A percentile compares a stretch with the other conserved stretches of the same genome.
phyloP scores from a whole-genome alignment of 2,329 filamentous ascomycete species.

The Aspergillus sp. region DNA sequence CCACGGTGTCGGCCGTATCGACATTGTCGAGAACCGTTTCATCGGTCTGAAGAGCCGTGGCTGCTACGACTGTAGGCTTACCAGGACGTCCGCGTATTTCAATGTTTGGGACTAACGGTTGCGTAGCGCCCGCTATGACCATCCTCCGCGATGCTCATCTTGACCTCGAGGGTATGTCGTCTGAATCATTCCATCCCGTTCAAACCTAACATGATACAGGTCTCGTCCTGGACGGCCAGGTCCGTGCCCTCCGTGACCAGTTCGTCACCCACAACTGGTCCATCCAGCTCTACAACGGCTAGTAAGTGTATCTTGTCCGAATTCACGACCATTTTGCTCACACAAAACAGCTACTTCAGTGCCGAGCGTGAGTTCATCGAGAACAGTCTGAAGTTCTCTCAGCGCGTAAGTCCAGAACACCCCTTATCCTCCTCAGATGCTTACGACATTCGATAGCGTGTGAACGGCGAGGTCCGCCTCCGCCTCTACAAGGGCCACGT shows the following conservation, averaged over 20 bases:
- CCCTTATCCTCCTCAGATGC: slow-evolving; percentile 12
- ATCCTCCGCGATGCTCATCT: slow-evolving; percentile 40
- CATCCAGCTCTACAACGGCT: slow-evolving; percentile 58
- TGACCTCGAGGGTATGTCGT: slow-evolving; percentile 51
- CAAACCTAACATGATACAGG: slow-evolving; percentile 35
- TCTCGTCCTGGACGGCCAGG: slow-evolving; percentile 66
- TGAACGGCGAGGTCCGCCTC: slow-evolving; percentile 63
- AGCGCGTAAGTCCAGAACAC: slow-evolving; percentile 42
- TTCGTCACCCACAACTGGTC: slow-evolving; percentile 66
- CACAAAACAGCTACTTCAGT: slow-evolving; percentile 56
- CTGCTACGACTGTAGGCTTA: slow-evolving; percentile 65
- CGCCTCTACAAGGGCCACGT: slow-evolving; percentile 65
- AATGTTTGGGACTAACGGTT: slow-evolving; percentile 1
- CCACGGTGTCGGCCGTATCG: slow-evolving; percentile 75
- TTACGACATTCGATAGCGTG: slow-evolving; percentile 32
- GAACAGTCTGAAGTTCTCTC: slow-evolving; percentile 59
- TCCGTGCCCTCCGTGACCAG: slow-evolving; percentile 68
- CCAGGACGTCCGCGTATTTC: slow-evolving; percentile 13
- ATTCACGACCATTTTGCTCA: slow-evolving; percentile 10
- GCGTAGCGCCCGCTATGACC: slow-evolving; percentile 30
- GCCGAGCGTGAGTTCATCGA: slow-evolving; percentile 71
- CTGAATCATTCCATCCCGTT: background rate
- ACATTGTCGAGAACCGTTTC: slow-evolving; percentile 81
- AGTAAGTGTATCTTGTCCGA: slow-evolving; percentile 26
- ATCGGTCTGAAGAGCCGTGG: slow-evolving; percentile 78